phyloP scores from a whole-genome alignment of 1,284 basidiomycete species.

The Irpex sp. region DNA sequence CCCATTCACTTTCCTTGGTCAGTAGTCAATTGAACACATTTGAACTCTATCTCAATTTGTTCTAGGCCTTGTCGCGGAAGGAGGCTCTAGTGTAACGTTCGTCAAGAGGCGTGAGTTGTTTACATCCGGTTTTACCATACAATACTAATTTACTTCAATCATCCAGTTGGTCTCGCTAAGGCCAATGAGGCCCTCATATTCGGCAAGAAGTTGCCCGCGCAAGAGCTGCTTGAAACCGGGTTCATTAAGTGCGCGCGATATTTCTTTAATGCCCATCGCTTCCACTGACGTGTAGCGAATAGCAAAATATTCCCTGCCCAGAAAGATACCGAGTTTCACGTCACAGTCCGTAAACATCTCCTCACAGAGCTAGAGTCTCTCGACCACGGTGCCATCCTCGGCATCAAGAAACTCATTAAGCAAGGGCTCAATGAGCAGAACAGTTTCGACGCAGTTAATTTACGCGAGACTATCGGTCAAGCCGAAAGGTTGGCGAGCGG shows the following conservation, averaged over 20 bases:
- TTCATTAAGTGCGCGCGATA: conserved; percentile 58
- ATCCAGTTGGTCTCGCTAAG: conserved; percentile 58
- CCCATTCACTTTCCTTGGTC: conserved; percentile 69
- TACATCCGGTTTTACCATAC: background rate
- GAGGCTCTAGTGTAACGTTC: conserved; percentile 66
- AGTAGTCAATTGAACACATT: conserved; percentile 2
- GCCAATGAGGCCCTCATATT: conserved; percentile 69
- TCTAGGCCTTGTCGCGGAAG: conserved; percentile 60
- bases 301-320: conserved; percentile 62
- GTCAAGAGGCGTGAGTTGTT: conserved; percentile 52
- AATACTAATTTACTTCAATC: background rate
- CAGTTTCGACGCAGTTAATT: conserved; percentile 58
- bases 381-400: conserved; percentile 49
- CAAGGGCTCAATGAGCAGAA: conserved; percentile 60
- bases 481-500: conserved; percentile 61
- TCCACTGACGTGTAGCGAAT: background rate
- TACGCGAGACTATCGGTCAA: conserved; percentile 69
- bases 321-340: conserved; percentile 50
- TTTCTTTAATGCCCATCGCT: conserved; percentile 1
- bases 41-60: background rate
- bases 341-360: conserved; percentile 43
- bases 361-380: conserved; percentile 51
- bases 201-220: conserved; percentile 61
- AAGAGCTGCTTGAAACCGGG: conserved; percentile 55
- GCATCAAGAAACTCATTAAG: conserved; percentile 52